These are phyloP conservation scores for Beverwykella pulmonaria DNA, from an alignment of 495 filamentous ascomycete genomes.

Conservation along the genomic window DNA sequence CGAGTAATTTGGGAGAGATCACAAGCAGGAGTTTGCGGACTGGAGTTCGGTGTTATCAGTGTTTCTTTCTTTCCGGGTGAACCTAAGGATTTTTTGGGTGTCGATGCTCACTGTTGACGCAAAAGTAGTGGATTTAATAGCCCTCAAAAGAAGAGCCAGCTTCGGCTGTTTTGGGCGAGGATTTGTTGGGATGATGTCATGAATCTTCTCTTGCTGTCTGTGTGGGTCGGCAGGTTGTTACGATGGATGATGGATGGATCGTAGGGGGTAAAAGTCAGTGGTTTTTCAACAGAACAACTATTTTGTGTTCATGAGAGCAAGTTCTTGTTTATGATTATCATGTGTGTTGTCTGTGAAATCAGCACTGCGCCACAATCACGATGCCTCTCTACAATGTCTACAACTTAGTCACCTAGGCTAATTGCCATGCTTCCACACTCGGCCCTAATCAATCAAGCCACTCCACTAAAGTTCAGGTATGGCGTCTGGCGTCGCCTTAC, in stretches of 20 bases:
- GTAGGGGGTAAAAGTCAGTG: neutral
- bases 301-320: neutral
- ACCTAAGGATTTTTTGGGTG: neutral
- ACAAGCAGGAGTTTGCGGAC: neutral
- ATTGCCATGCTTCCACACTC: too few species aligned
- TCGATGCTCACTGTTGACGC: neutral
- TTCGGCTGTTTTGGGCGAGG: too few species aligned
- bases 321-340: too few species aligned
- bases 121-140: neutral
- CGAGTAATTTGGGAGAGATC: neutral
- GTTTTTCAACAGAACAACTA: neutral
- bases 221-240: neutral
- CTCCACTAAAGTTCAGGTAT: too few species aligned
- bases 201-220: neutral
- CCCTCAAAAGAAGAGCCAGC: neutral
- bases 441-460: too few species aligned
- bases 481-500: too few species aligned
- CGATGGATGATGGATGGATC: neutral
- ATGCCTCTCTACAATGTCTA: too few species aligned
- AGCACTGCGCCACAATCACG: too few species aligned
- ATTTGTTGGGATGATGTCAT: neutral
- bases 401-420: too few species aligned
- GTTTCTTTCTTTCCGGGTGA: neutral
- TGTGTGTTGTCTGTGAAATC: too few species aligned
- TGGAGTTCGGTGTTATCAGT: neutral